These are phyloP conservation scores for Hypoxylon rickii DNA, from an alignment of 495 filamentous ascomycete genomes.

Conservation along the genomic window DNA sequence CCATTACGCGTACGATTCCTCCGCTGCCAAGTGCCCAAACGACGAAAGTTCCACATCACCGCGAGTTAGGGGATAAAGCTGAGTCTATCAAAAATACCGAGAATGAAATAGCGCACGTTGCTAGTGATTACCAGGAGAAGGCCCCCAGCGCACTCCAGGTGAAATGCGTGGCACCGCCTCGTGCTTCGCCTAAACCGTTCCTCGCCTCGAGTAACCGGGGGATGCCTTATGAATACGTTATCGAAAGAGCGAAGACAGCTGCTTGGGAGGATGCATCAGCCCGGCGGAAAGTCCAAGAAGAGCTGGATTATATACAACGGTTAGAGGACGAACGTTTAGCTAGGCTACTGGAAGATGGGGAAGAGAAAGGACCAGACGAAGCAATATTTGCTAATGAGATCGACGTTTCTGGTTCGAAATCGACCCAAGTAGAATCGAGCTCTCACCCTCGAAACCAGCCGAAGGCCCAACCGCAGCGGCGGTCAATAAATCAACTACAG, in stretches of 20 bases:
- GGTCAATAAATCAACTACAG: slow-evolving; percentile 23
- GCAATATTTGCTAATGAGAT: background rate
- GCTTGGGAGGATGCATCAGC: slow-evolving; percentile 23
- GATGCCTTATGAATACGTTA: slow-evolving; percentile 19
- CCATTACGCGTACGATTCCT: background rate
- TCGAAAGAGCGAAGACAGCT: slow-evolving; percentile 25
- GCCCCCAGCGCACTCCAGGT: background rate
- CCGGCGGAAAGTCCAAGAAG: slow-evolving; percentile 16
- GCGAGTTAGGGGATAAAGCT: background rate
- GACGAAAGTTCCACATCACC: background rate
- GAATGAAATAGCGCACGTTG: background rate
- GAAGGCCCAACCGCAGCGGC: slow-evolving; percentile 8
- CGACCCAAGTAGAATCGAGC: background rate
- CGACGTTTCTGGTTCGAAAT: background rate
- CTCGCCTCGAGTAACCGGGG: slow-evolving; percentile 23
- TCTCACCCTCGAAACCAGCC: slow-evolving; percentile 3
- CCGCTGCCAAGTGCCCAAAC: background rate
- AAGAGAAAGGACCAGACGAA: background rate
- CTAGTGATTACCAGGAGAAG: background rate
- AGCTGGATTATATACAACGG: slow-evolving; percentile 16
- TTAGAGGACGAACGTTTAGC: slow-evolving; percentile 16
- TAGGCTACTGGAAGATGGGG: background rate
- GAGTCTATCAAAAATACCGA: background rate
- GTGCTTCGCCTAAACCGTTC: slow-evolving; percentile 24
- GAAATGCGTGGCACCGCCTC: background rate